These are phyloP conservation scores for Ophiostoma perfectum DNA, from an alignment of 2,329 filamentous ascomycete genomes.

Conservation along the genomic window DNA sequence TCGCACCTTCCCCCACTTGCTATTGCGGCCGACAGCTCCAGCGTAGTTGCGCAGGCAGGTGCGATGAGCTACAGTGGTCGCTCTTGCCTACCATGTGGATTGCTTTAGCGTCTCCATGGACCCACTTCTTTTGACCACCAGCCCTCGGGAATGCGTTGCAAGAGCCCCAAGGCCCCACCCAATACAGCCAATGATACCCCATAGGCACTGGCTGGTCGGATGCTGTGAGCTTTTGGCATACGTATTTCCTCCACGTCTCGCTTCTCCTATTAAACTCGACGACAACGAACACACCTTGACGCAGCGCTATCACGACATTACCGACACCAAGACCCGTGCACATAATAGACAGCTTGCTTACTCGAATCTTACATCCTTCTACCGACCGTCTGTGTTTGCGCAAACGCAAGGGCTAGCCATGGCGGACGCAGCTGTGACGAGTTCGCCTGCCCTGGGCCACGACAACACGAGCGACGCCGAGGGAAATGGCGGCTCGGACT, in stretches of 20 bases:
- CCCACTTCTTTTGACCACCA: neutral
- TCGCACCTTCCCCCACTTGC: slow-evolving; percentile 22
- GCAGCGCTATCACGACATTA: neutral
- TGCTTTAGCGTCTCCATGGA: neutral
- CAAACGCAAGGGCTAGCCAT: slow-evolving; percentile 19
- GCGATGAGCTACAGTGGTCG: slow-evolving; percentile 13
- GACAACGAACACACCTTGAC: neutral
- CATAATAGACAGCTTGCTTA: neutral
- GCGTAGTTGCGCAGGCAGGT: slow-evolving; percentile 12
- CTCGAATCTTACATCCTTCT: neutral
- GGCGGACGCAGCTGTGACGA: slow-evolving; percentile 24
- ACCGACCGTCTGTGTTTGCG: neutral
- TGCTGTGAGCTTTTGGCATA: slow-evolving; percentile 15
- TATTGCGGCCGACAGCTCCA: slow-evolving; percentile 9
- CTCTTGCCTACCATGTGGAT: slow-evolving; percentile 12
- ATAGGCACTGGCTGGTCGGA: neutral
- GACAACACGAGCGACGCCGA: slow-evolving; percentile 14
- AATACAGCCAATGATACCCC: neutral
- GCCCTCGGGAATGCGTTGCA: slow-evolving; percentile 1
- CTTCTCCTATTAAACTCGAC: slow-evolving; percentile 16
- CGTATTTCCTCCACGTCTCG: slow-evolving; percentile 21
- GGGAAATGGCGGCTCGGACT: slow-evolving; percentile 29
- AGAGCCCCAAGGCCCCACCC: slow-evolving; percentile 2
- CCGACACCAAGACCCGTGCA: neutral
- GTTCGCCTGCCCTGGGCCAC: slow-evolving; percentile 18